These are phyloP conservation scores for Chrysanthemum lavandulifolium DNA, from an alignment of 129 eudicot genomes.

Conservation along the genomic window DNA sequence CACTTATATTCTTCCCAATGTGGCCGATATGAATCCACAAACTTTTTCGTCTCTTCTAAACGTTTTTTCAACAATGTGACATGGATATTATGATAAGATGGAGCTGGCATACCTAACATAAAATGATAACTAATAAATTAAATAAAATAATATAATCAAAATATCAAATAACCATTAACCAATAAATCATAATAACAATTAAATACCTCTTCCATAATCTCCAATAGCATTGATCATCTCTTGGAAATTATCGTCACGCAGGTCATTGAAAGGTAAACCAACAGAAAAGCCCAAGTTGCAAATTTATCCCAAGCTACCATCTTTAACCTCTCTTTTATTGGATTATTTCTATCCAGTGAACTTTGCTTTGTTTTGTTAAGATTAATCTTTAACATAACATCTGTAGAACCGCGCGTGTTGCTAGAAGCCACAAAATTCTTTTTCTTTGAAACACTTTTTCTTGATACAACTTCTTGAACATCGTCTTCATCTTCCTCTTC, in stretches of 20 bases:
- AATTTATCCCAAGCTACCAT: too few species aligned
- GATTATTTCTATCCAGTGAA: background rate
- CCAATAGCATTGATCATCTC: too few species aligned
- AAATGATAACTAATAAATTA: background rate
- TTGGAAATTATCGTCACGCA: too few species aligned
- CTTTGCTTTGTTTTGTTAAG: background rate
- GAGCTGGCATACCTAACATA: conserved; percentile 3
- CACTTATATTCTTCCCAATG: too few species aligned
- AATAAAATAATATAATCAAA: too few species aligned
- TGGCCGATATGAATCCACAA: background rate
- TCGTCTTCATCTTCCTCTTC: too few species aligned
- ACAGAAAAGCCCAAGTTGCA: too few species aligned
- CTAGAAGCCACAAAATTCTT: background rate
- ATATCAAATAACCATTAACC: background rate
- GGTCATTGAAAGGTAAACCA: too few species aligned
- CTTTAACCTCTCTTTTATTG: background rate
- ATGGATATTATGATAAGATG: background rate
- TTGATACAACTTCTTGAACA: too few species aligned
- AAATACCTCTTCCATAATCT: too few species aligned
- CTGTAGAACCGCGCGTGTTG: background rate
- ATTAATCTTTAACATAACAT: background rate
- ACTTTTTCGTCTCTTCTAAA: background rate
- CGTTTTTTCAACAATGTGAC: background rate
- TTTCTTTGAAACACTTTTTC: background rate
- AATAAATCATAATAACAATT: too few species aligned